These are phyloP conservation scores for Ustilago sp. DNA, from an alignment of 1,284 basidiomycete species.

Conservation along the genomic window DNA sequence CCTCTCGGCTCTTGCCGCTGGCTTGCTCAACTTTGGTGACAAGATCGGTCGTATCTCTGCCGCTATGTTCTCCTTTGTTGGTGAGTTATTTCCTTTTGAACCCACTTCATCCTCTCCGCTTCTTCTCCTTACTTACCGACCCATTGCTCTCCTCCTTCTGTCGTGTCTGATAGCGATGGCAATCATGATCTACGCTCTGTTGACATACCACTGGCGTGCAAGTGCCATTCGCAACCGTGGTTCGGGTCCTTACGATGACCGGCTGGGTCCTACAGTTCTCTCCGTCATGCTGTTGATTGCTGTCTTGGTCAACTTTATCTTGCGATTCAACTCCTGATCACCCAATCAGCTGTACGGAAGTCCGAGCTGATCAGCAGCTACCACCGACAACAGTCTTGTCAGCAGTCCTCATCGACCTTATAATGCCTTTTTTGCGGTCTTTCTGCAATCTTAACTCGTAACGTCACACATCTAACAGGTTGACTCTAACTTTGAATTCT, in stretches of 20 bases:
- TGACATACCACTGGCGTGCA: slow-evolving; percentile 96
- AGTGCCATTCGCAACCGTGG: slow-evolving; percentile 90
- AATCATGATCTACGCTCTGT: slow-evolving; percentile 95
- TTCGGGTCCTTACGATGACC: slow-evolving; percentile 95
- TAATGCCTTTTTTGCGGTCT: neutral
- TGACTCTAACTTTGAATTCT: neutral
- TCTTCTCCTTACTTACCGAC: neutral
- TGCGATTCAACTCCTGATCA: slow-evolving; percentile 61
- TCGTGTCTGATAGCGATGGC: slow-evolving; percentile 79
- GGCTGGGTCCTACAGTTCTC: slow-evolving; percentile 73
- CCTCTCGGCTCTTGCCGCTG: slow-evolving; percentile 68
- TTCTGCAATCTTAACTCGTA: neutral
- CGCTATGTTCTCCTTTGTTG: slow-evolving; percentile 89
- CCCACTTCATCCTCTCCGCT: neutral
- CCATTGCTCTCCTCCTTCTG: neutral
- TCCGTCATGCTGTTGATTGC: slow-evolving; percentile 68
- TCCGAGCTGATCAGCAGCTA: neutral
- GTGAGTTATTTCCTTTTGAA: slow-evolving; percentile 72
- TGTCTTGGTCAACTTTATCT: slow-evolving; percentile 69
- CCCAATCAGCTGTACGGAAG: neutral
- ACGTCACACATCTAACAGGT: neutral
- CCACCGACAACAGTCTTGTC: neutral
- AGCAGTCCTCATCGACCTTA: neutral
- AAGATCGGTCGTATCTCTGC: slow-evolving; percentile 87
- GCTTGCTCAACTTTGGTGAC: slow-evolving; percentile 70